phyloP scores from a whole-genome alignment of 495 filamentous ascomycete genomes.

The Acidomyces sp. region DNA sequence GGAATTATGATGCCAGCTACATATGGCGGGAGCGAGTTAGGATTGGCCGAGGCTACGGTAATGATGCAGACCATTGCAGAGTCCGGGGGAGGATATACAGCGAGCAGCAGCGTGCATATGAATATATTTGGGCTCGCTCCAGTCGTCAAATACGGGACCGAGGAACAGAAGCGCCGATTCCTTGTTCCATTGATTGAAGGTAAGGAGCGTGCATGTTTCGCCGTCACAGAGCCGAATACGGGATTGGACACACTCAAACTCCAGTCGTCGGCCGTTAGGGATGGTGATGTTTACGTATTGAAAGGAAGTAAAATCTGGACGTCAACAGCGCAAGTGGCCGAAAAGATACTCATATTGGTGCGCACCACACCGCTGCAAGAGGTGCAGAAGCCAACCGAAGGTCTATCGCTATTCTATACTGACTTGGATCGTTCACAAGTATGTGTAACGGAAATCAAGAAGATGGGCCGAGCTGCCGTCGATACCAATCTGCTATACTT shows the following conservation, averaged over 20 bases:
- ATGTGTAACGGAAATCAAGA: constrained; percentile 22
- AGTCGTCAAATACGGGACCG: constrained; percentile 23
- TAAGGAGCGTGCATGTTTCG: constrained; percentile 22
- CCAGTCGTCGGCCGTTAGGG: constrained; percentile 16
- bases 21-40: constrained; percentile 24
- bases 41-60: constrained; percentile 20
- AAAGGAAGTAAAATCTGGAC: constrained; percentile 26
- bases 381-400: constrained; percentile 20
- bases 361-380: constrained; percentile 23
- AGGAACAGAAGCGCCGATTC: constrained; percentile 22
- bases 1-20: constrained; percentile 23
- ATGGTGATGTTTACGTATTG: constrained; percentile 19
- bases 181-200: constrained; percentile 22
- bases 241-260: constrained; percentile 25
- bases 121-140: constrained; percentile 24
- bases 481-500: constrained; percentile 25
- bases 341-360: constrained; percentile 25
- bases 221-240: constrained; percentile 25
- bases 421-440: constrained; percentile 19
- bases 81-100: constrained; percentile 21
- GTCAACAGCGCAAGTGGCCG: constrained; percentile 21
- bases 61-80: constrained; percentile 28
- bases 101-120: constrained; percentile 21
- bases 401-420: constrained; percentile 25
- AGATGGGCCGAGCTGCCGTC: constrained; percentile 23